Base-by-base conservation (phyloP, 75 land plant species). In the Pinus albicaulis region DNA sequence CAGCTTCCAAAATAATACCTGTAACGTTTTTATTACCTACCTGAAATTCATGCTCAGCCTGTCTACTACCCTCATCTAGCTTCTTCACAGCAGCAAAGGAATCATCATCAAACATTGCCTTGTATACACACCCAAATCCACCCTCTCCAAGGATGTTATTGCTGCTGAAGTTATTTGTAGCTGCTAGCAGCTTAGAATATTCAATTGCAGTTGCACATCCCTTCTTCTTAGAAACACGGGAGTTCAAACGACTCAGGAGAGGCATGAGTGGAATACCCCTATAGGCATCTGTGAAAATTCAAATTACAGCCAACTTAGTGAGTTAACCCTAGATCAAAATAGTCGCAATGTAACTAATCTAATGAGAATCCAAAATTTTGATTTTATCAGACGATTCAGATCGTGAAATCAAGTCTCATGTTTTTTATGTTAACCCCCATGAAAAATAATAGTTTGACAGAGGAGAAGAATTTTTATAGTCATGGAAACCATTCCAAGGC, bases 91-190 rank as follows among this genome's bases (percentile, higher is more conserved):
- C 96, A 25, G 84, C 93, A 65, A 77, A 59, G 6, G 71, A 74
- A 23, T 82, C 80, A 34, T 88, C 83, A 60, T 89, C 85, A 7
- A 95, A 83, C 11, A 55, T 53, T 38, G 92, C 96, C 75, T 88
- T 95, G 76, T 89, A 95, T 25, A 93, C 92, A 63, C 87, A 80
- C 3, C 93, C 90, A 77, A 84, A 87, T 48, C 94, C 93, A 11
- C 92, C 96, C 57, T 84, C 83, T 24, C 94, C 98, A 63, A 95
- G 60, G 3, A 93, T 69, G 62, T 91, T 89, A 24, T 73, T 74
- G 1, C 86, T 78, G 60, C 79, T 79, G 82, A 95, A 95, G 44
- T 85, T 87, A 53, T 79, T 80, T 3, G 98, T 95, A 20, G 90
- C 92, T 5, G 72, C 62, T 57, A 88, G 90, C 66, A 95, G 65